Base-by-base conservation (phyloP, 306 rosid genomes). In the Prunus campanulata region DNA sequence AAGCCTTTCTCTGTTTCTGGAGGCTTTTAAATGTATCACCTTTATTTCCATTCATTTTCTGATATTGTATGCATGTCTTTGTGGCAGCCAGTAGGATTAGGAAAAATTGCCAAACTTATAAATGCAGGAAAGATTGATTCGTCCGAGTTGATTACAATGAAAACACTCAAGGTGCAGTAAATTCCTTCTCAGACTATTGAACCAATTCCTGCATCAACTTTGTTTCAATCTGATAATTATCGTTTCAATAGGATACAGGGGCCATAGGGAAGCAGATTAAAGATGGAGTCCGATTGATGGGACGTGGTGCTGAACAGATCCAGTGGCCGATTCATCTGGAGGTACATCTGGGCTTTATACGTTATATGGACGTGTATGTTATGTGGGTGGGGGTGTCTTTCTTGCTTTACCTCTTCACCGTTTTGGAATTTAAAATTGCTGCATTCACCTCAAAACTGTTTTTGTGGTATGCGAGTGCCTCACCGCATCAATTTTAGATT, bases 201-300 rank as follows among this genome's bases (percentile, higher is more conserved):
- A 76, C 64, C 72, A 75, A 68, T 78, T 72, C 55, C 76, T 67
- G 75, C 66, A 29, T 85, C 25, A 11, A 19, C 67, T 63, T 79
- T 63, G 52, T 69, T 80, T 84, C 47, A 81, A 66, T 83, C 27
- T 81, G 44, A 60, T 80, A 70, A 73, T 66, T 42, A 73, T 29
- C 79, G 29, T 78, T 77, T 70, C 80, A 78, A 72, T 77, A 94
- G 98, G 98, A 94, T 84, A 82, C 98, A 68, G 86, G 90, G 75
- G 97, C 90, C 61, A 87, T 94, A 59, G 97, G 97, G 79, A 94
- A 94, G 83, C 98, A 94, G 79, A 89, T 92, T 56, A 69, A 92
- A 83, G 97, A 90, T 79, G 98, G 97, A 75, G 96, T 94, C 12
- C 80, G 98, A 81, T 85, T 94, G 84, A 92, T 94, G 98, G 97